phyloP scores from a whole-genome alignment of 2,329 filamentous ascomycete species.

The Colletotrichum theobromicola region DNA sequence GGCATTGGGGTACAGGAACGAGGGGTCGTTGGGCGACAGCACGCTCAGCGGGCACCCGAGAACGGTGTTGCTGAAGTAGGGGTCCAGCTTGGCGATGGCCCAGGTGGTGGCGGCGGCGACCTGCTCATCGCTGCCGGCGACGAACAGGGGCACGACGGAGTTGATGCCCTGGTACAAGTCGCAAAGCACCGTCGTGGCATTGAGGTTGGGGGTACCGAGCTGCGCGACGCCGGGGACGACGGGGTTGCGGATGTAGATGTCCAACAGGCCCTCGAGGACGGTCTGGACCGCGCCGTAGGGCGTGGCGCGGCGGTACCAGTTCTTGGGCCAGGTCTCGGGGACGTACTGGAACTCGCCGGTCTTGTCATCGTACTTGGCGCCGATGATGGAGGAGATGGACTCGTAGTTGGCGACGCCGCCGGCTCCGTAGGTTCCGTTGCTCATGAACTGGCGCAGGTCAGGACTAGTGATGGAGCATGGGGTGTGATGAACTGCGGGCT shows the following conservation, averaged over 20 bases:
- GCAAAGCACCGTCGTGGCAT: slow-evolving; percentile 8
- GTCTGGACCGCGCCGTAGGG: slow-evolving; percentile 5
- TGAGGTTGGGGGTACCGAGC: background rate
- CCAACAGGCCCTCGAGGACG: background rate
- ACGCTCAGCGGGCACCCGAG: background rate
- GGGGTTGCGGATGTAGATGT: slow-evolving; percentile 1
- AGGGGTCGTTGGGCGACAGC: background rate
- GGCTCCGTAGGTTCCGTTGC: slow-evolving; percentile 8
- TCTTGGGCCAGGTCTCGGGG: slow-evolving; percentile 13
- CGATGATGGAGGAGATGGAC: slow-evolving; percentile 13
- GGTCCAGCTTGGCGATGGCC: slow-evolving; percentile 11
- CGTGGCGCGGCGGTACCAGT: slow-evolving; percentile 15
- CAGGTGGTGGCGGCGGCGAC: background rate
- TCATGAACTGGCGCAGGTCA: background rate
- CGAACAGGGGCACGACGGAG: background rate
- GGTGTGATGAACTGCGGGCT: background rate
- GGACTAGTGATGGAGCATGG: background rate
- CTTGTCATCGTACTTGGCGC: background rate
- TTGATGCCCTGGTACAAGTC: slow-evolving; percentile 4
- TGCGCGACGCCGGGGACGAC: background rate
- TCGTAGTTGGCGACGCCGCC: slow-evolving; percentile 16
- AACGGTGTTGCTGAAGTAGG: background rate
- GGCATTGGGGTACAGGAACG: background rate
- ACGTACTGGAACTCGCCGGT: slow-evolving; percentile 15
- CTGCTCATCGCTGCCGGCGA: background rate